Percentiles rank a stretch among this genome's conserved stretches.
Evolutionary conservation across 768 basidiomycete species (phyloP).

Genomic region (Favolaschia claudopus): DNA sequence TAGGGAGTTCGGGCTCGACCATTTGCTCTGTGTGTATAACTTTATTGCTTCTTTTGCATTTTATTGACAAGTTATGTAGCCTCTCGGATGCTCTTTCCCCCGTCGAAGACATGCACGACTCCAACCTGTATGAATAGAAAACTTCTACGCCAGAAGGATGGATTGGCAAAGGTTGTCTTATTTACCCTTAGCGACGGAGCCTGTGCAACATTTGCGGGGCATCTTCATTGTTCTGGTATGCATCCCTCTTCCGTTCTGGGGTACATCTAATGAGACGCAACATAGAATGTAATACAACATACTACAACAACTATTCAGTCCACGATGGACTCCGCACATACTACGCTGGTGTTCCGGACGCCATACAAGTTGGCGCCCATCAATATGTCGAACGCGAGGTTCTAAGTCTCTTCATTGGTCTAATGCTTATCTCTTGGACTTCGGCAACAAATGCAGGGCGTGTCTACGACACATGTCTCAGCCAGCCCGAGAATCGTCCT

Average conservation of each 20-base stretch:
- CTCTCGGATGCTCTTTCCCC: too few relatives aligned
- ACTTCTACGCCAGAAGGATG: too few relatives aligned
- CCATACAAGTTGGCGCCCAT: conserved; percentile 38
- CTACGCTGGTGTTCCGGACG: conserved; percentile 31
- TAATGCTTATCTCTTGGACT: conserved; percentile 35
- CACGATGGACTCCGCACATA: conserved; percentile 27
- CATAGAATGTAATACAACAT: conserved; percentile 32
- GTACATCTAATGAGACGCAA: too few relatives aligned
- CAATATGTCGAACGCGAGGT: conserved; percentile 31
- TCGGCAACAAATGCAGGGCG: conserved; percentile 30
- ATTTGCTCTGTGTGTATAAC: background rate
- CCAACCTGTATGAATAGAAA: too few relatives aligned
- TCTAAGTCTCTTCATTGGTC: conserved; percentile 28
- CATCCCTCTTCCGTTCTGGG: too few relatives aligned
- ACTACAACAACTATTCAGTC: conserved; percentile 36
- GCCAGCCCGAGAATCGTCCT: background rate
- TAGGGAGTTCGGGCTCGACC: background rate
- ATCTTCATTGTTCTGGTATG: too few relatives aligned
- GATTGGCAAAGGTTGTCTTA: too few relatives aligned
- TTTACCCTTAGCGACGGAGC: too few relatives aligned
- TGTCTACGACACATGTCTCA: conserved; percentile 29
- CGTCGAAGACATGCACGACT: too few relatives aligned
- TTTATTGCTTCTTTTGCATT: too few relatives aligned
- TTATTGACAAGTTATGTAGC: too few relatives aligned
- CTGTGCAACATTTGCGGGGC: too few relatives aligned